Base-by-base conservation (phyloP, 371 early-diverging fungal species). In the Actinomucor elegans region DNA sequence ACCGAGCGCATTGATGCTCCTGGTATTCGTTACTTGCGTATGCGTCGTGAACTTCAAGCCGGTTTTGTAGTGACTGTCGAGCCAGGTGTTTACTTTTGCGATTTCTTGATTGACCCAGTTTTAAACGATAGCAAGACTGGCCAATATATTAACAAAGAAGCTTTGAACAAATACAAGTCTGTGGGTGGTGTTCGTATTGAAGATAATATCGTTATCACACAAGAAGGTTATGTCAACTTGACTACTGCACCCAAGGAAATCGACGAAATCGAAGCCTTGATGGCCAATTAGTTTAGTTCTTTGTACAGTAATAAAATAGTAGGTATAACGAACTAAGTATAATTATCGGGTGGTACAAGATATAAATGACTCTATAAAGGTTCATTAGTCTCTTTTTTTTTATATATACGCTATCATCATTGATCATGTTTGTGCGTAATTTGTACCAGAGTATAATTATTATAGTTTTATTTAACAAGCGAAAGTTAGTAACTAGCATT, bases 151-250 rank as follows among this genome's bases (percentile, higher is more conserved):
- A 81, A 93, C 68, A 71, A 84, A 57, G 89, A 83, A 15, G 77
- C 77, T 4, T 70, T 92, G 17, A 73, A 82, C 45, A 78, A 83
- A 46, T 93, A 89, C 69, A 73, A 77, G 56, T 60, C 74, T 43
- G 91, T 94, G 14, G 96, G 96, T 38, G 96, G 96, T 62, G 94
- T 96, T 36, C 85, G 96, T 63, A 94, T 96, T 44, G 96, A 96
- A 65, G 94, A 94, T 59, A 88, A 90, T 55, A 87, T 96, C 24
- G 79, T 89, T 28, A 84, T 91, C 29, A 89, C 89, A 12, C 80
- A 84, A 49, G 71, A 78, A 31, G 90, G 88, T 20, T 66, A 74
- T 55, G 70, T 80, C 46, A 91, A 91, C 67, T 71, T 91, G 64
- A 91, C 92, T 33, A 77, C 76, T 29, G 87, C 72, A n/a, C 88